Conservation (phyloP, 1,284 basidiomycete species). For the Moesziomyces globuligerus region DNA sequence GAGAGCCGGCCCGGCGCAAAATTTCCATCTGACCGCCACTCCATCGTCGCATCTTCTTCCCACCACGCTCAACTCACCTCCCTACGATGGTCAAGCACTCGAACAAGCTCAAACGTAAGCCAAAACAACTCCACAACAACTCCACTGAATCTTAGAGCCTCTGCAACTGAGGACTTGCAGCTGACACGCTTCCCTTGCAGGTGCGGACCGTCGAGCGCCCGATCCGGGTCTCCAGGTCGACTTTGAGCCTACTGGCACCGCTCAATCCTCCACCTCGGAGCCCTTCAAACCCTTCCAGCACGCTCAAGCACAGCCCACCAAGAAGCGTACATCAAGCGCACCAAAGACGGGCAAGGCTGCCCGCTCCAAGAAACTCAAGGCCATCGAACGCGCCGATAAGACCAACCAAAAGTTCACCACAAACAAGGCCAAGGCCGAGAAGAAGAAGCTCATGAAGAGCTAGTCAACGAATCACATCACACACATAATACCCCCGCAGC, state of each 20-base stretch:
- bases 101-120: conserved; percentile 32
- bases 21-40: not conserved
- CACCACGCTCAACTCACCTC: not conserved
- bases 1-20: too few species aligned
- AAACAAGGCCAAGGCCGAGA: conserved; percentile 30
- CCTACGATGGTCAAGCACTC: conserved; percentile 36
- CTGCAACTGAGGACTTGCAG: too few species aligned
- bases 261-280: not conserved
- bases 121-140: too few species aligned
- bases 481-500: not conserved
- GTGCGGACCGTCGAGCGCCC: conserved; percentile 38
- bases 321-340: conserved; percentile 5
- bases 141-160: too few species aligned
- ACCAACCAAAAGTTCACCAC: conserved; percentile 30
- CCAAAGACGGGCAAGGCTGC: conserved; percentile 20
- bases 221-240: conserved; percentile 34
- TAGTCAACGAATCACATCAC: conserved; percentile 2
- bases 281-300: conserved; percentile 40
- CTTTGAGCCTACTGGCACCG: conserved; percentile 12
- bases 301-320: conserved; percentile 11
- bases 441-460: conserved; percentile 46
- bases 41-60: not conserved
- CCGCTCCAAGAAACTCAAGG: conserved; percentile 36
- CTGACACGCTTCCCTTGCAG: too few species aligned
- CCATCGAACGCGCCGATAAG: conserved; percentile 48